A percentile compares a stretch with the other conserved stretches of the same genome.
These are phyloP conservation scores for Botrytis pseudocinerea DNA, from an alignment of 2,329 filamentous ascomycete species.

Conservation along the genomic window DNA sequence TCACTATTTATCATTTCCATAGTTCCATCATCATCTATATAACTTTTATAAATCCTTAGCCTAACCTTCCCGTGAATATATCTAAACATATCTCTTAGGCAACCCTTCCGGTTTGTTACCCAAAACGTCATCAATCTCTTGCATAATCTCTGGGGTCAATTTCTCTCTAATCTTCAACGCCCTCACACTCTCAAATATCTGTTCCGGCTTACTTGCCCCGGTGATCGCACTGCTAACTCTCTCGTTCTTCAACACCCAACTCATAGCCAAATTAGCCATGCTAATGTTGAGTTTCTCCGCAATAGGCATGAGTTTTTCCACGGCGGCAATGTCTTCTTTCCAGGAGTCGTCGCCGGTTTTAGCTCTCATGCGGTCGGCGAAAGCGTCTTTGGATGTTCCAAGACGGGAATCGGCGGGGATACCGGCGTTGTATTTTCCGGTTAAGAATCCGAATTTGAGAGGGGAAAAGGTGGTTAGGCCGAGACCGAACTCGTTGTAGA, in stretches of 20 bases:
- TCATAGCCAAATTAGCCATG: constrained; percentile 54
- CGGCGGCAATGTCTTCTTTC: constrained; percentile 58
- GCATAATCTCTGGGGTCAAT: constrained; percentile 59
- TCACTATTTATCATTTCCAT: neutral
- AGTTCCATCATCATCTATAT: neutral
- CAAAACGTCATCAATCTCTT: constrained; percentile 59
- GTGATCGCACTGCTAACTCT: constrained; percentile 63
- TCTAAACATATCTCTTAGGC: constrained; percentile 33
- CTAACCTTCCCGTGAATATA: neutral
- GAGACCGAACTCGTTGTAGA: constrained; percentile 60
- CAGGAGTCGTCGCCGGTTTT: constrained; percentile 51
- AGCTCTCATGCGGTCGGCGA: constrained; percentile 47
- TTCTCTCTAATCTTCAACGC: constrained; percentile 55
- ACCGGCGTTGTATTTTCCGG: constrained; percentile 67
- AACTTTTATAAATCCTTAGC: neutral
- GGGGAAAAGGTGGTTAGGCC: constrained; percentile 66
- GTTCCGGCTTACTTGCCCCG: constrained; percentile 57
- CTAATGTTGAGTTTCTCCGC: constrained; percentile 63
- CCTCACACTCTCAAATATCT: constrained; percentile 60
- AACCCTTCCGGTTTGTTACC: constrained; percentile 56
- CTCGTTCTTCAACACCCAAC: constrained; percentile 63
- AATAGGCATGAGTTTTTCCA: constrained; percentile 60
- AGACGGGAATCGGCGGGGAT: constrained; percentile 61
- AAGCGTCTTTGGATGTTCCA: constrained; percentile 54
- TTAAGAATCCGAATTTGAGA: constrained; percentile 59